Base-by-base conservation (phyloP, 179 eudicot species). In the Sideroxylon spinosum region DNA sequence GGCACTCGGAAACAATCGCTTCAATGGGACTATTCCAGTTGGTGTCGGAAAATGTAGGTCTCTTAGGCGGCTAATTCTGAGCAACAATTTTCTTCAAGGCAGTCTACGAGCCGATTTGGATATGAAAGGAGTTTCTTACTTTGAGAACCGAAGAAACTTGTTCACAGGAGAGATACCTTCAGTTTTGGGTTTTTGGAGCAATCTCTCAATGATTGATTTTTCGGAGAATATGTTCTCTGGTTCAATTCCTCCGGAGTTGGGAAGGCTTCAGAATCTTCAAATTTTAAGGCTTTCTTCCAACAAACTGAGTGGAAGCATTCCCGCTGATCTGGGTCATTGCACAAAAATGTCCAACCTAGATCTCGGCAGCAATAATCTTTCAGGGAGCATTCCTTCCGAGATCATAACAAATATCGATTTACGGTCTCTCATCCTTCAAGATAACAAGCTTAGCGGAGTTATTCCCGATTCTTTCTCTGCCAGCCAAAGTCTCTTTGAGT, bases 381-480 rank as follows among this genome's bases (percentile, higher is more conserved):
- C 73, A 7, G 82, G 78, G 20, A 50, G 64, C 23, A 73, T 79
- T 73, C 78, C 74, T 29, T 19, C 16, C 44, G 75, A 74, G 12
- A 75, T 80, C 32, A 23, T 59, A 52, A 68, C 50, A 22, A 75
- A 12, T 29, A 23, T 19, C 20, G 20, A 59, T 44, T 19, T 80
- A 62, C 23, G 23, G 57, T 75, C 57, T 25, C 53, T 80, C 23
- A 64, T 75, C 26, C 69, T 75, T 44, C 78, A 80, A 37, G 62
- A 75, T 17, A 80, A 80, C 53, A 75, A 75, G 52, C 67, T 80
- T 7, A 20, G 65, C 23, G 78, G 82, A 64, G 17, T 59, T 23
- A 68, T 80, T 71, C 82, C 78, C 0, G 69, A 80, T 44, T 53
- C 78, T 44, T 80, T 80, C 68, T 80, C 82, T 59, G 65, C 74